Evolutionary conservation across 768 basidiomycete genomes (phyloP).

Genomic region (Hypholoma fasciculare): DNA sequence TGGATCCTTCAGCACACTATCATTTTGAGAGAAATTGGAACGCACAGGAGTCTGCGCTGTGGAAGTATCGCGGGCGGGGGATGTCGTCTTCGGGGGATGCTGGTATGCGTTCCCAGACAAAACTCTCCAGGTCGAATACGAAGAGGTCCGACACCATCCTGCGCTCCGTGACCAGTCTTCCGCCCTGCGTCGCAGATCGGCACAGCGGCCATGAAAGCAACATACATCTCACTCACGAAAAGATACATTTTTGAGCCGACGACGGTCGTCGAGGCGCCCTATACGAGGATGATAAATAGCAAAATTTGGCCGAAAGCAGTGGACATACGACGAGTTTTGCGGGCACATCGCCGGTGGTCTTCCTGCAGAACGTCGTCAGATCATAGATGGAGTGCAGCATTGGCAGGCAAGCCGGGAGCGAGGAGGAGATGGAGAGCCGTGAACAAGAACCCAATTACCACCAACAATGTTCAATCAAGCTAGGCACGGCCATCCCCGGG

Average conservation of each 20-base stretch:
- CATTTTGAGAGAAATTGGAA: slow-evolving; percentile 8
- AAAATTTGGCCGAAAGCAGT: not conserved
- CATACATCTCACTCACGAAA: slow-evolving; percentile 55
- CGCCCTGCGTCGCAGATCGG: slow-evolving; percentile 54
- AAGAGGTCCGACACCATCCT: slow-evolving; percentile 92
- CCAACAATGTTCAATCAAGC: slow-evolving; percentile 18
- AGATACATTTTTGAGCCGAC: slow-evolving; percentile 88
- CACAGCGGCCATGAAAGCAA: not conserved
- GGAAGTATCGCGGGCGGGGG: slow-evolving; percentile 91
- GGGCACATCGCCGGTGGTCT: slow-evolving; percentile 84
- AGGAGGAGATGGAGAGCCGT: slow-evolving; percentile 14
- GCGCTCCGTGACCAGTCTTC: slow-evolving; percentile 82
- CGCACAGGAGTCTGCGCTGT: slow-evolving; percentile 85
- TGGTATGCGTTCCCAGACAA: slow-evolving; percentile 74
- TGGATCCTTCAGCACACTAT: not conserved
- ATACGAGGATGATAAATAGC: slow-evolving; percentile 10
- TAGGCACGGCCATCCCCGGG: not conserved
- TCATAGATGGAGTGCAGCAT: slow-evolving; percentile 84
- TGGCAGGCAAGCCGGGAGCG: slow-evolving; percentile 9
- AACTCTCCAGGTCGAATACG: slow-evolving; percentile 80
- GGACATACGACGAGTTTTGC: slow-evolving; percentile 80
- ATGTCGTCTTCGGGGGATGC: slow-evolving; percentile 64
- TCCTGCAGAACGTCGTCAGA: slow-evolving; percentile 82
- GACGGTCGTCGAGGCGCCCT: slow-evolving; percentile 92
- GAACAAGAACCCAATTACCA: slow-evolving; percentile 12